Conservation (phyloP, 169 alveolate genomes). For the Amoebophrya sp. region DNA sequence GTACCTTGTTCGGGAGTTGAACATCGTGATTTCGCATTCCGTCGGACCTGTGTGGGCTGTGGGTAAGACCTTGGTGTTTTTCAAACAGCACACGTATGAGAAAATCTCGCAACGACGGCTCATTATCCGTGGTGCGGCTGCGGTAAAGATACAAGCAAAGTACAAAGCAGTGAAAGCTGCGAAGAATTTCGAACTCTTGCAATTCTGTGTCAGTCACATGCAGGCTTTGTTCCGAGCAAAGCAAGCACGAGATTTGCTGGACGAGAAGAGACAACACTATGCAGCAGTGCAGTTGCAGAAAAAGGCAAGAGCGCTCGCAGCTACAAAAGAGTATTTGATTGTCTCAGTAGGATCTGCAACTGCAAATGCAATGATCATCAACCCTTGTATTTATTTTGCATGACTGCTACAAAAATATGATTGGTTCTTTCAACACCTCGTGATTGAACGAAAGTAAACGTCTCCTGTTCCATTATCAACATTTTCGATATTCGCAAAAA, state of each 20-base stretch:
- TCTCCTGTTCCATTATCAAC: too few relatives aligned
- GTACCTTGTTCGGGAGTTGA: background rate
- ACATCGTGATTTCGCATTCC: background rate
- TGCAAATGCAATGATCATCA: too few relatives aligned
- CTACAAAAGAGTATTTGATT: background rate
- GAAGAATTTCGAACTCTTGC: background rate
- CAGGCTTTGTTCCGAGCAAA: constrained; percentile 29
- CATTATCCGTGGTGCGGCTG: constrained; percentile 45
- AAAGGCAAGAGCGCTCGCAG: background rate
- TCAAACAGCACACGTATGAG: constrained; percentile 36
- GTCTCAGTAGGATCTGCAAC: too few relatives aligned
- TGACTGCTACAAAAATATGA: too few relatives aligned
- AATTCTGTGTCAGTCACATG: background rate
- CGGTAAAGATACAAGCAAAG: constrained; percentile 52
- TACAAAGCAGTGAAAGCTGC: constrained; percentile 41
- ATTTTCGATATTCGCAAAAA: too few relatives aligned
- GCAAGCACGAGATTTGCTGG: background rate
- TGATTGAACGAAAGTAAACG: too few relatives aligned
- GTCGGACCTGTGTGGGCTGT: constrained; percentile 45
- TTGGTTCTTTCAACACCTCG: too few relatives aligned
- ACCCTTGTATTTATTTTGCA: too few relatives aligned
- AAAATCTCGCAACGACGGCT: constrained; percentile 29
- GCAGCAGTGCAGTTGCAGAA: constrained; percentile 11
- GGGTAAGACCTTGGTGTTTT: constrained; percentile 45
- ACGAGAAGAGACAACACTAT: background rate